These are phyloP conservation scores for Aspergillus glaucus DNA, from an alignment of 2,329 filamentous ascomycete species.

Conservation along the genomic window DNA sequence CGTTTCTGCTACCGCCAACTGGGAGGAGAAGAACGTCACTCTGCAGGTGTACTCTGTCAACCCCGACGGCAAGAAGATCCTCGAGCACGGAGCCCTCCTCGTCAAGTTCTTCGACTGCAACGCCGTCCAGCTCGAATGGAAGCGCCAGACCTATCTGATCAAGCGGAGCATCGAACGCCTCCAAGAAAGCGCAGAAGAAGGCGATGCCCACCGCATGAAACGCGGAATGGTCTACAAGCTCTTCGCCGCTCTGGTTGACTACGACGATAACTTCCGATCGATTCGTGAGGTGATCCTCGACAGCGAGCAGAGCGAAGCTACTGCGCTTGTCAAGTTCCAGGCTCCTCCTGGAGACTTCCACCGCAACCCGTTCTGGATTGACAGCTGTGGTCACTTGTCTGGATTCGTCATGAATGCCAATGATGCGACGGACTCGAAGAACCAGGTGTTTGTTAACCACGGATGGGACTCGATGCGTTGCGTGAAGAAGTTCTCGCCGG, in stretches of 20 bases:
- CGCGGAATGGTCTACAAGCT: slow-evolving; percentile 74
- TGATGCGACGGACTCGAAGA: slow-evolving; percentile 53
- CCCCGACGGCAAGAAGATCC: slow-evolving; percentile 29
- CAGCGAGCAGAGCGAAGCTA: slow-evolving; percentile 50
- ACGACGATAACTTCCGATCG: slow-evolving; percentile 51
- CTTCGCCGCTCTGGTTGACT: slow-evolving; percentile 53
- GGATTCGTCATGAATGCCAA: slow-evolving; percentile 57
- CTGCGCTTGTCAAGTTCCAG: slow-evolving; percentile 49
- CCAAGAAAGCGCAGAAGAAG: slow-evolving; percentile 55
- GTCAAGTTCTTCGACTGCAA: slow-evolving; percentile 28
- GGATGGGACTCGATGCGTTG: slow-evolving; percentile 57
- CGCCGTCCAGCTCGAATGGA: slow-evolving; percentile 19
- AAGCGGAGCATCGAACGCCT: slow-evolving; percentile 55
- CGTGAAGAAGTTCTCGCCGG: slow-evolving; percentile 45
- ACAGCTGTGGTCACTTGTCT: slow-evolving; percentile 52
- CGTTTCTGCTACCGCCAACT: slow-evolving; percentile 30
- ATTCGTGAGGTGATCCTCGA: slow-evolving; percentile 56
- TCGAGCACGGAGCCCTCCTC: slow-evolving; percentile 31
- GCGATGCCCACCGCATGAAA: slow-evolving; percentile 65
- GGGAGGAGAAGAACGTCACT: slow-evolving; percentile 24
- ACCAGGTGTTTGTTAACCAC: slow-evolving; percentile 57
- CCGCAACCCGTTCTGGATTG: slow-evolving; percentile 55
- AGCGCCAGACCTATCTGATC: slow-evolving; percentile 62
- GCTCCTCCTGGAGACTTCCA: slow-evolving; percentile 52
- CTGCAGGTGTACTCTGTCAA: slow-evolving; percentile 33